phyloP scores from a whole-genome alignment of 2,329 filamentous ascomycete genomes.

The Ophiostoma montium region DNA sequence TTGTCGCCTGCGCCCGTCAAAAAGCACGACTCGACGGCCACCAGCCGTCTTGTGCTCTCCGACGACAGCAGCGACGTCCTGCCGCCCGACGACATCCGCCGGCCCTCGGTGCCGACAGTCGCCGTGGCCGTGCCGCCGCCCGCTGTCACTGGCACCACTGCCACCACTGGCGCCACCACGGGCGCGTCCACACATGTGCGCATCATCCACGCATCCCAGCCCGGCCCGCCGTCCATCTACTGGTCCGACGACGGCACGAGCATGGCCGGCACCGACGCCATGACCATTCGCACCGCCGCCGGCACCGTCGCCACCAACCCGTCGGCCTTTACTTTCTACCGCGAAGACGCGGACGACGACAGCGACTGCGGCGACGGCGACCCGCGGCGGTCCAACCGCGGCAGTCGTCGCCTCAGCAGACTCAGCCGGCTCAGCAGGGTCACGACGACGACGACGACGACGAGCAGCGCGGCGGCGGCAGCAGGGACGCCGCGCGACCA shows the following conservation, averaged over 20 bases:
- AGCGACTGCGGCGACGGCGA: neutral
- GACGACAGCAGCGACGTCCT: conserved; percentile 9
- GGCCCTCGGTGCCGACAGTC: too few species aligned
- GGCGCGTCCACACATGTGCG: neutral
- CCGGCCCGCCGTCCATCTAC: conserved; percentile 16
- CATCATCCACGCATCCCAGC: conserved; percentile 3
- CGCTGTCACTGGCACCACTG: too few species aligned
- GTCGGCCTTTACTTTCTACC: conserved; percentile 25
- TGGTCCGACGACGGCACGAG: conserved; percentile 17
- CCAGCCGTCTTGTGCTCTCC: conserved; percentile 1
- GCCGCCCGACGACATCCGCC: conserved; percentile 8
- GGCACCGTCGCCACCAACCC: conserved; percentile 12
- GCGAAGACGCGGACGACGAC: conserved; percentile 20
- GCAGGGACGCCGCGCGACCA: neutral
- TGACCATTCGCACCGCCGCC: conserved; percentile 6
- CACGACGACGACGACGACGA: neutral
- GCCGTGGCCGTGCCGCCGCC: neutral
- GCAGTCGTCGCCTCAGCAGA: neutral
- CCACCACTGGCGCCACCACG: neutral
- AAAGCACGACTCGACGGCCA: conserved; percentile 3
- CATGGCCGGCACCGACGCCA: conserved; percentile 7
- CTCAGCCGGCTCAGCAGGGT: neutral
- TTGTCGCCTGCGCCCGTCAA: conserved; percentile 6
- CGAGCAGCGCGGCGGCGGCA: neutral
- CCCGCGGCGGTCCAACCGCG: neutral